These are phyloP conservation scores for Quercus mongolica DNA, from an alignment of 306 rosid genomes.

Conservation along the genomic window DNA sequence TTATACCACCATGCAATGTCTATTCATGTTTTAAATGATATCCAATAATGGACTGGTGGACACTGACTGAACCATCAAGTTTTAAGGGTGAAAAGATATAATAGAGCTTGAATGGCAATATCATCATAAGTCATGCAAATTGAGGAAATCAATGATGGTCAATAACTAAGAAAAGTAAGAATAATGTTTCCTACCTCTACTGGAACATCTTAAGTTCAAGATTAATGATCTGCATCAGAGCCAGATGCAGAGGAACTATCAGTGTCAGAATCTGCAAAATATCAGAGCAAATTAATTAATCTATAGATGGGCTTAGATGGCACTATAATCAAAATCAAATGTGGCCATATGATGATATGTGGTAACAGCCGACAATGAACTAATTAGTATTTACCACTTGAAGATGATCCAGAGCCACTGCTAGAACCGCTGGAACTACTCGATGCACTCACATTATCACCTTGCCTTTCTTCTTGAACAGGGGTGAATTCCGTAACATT, in stretches of 20 bases:
- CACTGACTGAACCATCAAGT: neutral
- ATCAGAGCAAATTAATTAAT: neutral
- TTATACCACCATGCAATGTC: neutral
- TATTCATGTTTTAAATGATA: neutral
- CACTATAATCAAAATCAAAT: neutral
- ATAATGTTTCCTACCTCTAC: constrained; percentile 39
- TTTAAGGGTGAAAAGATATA: neutral
- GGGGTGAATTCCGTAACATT: constrained; percentile 44
- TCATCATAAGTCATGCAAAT: neutral
- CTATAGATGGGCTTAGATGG: neutral
- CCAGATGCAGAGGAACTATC: constrained; percentile 91
- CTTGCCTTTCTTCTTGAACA: constrained; percentile 49
- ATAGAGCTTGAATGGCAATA: neutral
- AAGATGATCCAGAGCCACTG: constrained; percentile 92
- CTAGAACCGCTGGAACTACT: constrained; percentile 93
- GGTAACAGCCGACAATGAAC: neutral
- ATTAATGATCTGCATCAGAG: constrained; percentile 68
- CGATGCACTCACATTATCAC: constrained; percentile 72
- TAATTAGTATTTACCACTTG: constrained; percentile 66
- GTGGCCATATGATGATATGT: constrained; percentile 1
- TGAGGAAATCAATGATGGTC: neutral
- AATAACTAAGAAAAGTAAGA: neutral
- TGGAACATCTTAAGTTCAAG: constrained; percentile 42
- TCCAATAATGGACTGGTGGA: neutral
- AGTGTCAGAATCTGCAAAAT: constrained; percentile 73